Conservation (phyloP, 1,139 yeast species). For the Saccharomyces hybrid region DNA sequence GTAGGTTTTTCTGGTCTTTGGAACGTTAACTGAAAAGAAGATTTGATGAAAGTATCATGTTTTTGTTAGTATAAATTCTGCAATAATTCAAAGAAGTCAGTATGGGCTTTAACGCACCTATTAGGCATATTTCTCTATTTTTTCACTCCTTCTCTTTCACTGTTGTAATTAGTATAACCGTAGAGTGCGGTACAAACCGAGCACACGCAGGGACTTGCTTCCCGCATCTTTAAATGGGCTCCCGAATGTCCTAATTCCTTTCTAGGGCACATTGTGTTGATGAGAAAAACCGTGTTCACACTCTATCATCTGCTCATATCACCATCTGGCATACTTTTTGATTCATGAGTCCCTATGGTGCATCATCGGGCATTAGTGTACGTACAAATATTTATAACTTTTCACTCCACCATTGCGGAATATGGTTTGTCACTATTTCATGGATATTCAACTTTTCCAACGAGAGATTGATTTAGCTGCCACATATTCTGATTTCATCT, state of each 20-base stretch:
- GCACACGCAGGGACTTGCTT: background rate
- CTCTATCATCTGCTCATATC: no score
- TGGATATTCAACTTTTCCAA: background rate
- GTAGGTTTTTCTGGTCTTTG: slow-evolving; percentile 99
- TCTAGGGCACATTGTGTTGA: no score
- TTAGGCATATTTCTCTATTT: background rate
- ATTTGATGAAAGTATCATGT: background rate
- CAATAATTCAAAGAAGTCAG: background rate
- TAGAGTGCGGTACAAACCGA: background rate
- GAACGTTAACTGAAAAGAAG: slow-evolving; percentile 78
- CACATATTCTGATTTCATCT: background rate
- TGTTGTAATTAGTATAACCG: background rate
- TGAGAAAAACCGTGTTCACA: no score
- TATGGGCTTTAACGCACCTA: background rate
- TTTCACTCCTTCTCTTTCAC: background rate
- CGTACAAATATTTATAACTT: background rate
- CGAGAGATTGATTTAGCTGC: background rate
- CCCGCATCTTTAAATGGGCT: background rate
- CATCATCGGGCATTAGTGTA: background rate
- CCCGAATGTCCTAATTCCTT: background rate
- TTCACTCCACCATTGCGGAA: background rate
- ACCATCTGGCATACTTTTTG: background rate
- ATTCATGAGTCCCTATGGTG: background rate
- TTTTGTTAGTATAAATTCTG: slow-evolving; percentile 11
- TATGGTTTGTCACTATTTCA: background rate